Conservation (phyloP, 208 protist genomes). For the Leishmania arabica region DNA sequence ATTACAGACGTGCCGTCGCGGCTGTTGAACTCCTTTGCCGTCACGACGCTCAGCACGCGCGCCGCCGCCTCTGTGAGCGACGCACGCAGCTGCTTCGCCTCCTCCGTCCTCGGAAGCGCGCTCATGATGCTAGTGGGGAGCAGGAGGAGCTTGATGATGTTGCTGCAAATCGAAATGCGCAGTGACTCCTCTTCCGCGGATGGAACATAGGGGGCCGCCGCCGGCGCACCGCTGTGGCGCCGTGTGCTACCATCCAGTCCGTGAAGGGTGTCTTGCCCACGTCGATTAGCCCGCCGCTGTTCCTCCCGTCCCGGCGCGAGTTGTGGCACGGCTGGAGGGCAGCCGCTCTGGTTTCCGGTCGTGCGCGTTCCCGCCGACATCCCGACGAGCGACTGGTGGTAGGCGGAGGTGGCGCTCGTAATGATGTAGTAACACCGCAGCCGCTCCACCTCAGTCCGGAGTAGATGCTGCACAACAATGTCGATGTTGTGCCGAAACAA, state of each 20-base stretch:
- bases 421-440: conserved; percentile 69
- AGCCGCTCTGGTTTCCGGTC: not conserved
- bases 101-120: conserved; percentile 27
- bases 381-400: conserved; percentile 25
- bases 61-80: conserved; percentile 35
- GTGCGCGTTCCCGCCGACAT: conserved; percentile 3
- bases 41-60: conserved; percentile 43
- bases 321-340: not conserved
- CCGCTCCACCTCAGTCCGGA: conserved; percentile 72
- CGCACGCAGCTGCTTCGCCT: conserved; percentile 40
- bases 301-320: not conserved
- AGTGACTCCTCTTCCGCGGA: conserved; percentile 71
- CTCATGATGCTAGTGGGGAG: conserved; percentile 76
- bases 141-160: conserved; percentile 84
- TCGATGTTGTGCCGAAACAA: conserved; percentile 72
- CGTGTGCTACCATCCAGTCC: not conserved
- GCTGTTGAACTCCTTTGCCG: conserved; percentile 36
- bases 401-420: conserved; percentile 32
- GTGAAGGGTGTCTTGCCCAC: conserved; percentile 5
- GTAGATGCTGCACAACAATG: conserved; percentile 58
- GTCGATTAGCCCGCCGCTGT: not conserved
- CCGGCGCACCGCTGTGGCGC: not conserved
- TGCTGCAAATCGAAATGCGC: conserved; percentile 59
- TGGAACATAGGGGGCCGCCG: conserved; percentile 38
- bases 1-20: conserved; percentile 3